Conservation (phyloP, 352 stramenopile species). For the Pythium phragmiticola region DNA sequence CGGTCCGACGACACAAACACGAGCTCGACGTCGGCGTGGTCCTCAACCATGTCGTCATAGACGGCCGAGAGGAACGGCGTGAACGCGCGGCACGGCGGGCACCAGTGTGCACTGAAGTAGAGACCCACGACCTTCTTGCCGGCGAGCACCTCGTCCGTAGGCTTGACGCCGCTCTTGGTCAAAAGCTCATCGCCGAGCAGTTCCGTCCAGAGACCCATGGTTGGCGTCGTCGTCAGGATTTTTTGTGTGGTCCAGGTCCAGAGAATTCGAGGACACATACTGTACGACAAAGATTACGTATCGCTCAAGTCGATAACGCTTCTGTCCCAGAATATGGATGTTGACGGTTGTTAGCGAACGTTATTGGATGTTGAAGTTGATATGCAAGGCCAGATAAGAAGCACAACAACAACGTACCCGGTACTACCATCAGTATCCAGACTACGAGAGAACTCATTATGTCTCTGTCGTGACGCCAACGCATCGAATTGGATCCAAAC, state of each 20-base stretch:
- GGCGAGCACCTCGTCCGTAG: conserved; percentile 64
- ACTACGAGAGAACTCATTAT: no score
- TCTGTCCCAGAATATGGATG: conserved; percentile 1
- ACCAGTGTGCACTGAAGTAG: conserved; percentile 97
- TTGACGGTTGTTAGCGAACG: conserved; percentile 1
- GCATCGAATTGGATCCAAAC: no score
- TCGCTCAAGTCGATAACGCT: neutral
- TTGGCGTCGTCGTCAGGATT: conserved; percentile 21
- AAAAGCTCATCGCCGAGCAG: conserved; percentile 62
- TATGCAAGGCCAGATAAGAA: no score
- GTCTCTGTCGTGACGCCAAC: no score
- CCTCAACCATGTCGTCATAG: conserved; percentile 89
- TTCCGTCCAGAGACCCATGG: conserved; percentile 49
- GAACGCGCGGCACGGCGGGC: conserved; percentile 92
- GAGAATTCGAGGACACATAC: no score
- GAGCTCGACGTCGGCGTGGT: conserved; percentile 89
- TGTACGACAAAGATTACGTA: neutral
- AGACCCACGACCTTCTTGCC: conserved; percentile 88
- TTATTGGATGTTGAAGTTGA: neutral
- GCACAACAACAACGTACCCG: no score
- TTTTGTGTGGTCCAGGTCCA: no score
- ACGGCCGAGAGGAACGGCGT: conserved; percentile 91
- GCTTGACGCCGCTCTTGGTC: conserved; percentile 76
- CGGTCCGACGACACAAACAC: conserved; percentile 89
- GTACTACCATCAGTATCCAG: no score